These are phyloP conservation scores for Blepharisma undulans DNA, from an alignment of 169 alveolate species.

Conservation along the genomic window DNA sequence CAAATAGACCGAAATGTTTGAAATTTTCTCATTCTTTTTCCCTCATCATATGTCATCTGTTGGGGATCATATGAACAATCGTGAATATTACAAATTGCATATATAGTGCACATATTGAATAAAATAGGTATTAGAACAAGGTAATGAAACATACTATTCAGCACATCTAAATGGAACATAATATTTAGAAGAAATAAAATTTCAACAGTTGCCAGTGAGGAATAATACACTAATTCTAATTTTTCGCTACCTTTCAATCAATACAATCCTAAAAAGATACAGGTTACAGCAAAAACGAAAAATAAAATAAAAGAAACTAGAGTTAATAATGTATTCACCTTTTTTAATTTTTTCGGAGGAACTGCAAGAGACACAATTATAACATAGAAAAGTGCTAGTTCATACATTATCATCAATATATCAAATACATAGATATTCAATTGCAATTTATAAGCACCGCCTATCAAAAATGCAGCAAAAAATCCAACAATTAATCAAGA, in stretches of 20 bases:
- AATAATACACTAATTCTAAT: not conserved
- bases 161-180: not conserved
- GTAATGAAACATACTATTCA: constrained; percentile 13
- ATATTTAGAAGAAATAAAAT: not conserved
- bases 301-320: not conserved
- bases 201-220: not conserved
- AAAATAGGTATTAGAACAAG: constrained; percentile 63
- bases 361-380: not conserved
- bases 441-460: not conserved
- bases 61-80: constrained; percentile 38
- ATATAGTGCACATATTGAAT: constrained; percentile 56
- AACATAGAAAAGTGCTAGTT: not conserved
- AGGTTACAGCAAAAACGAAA: not conserved
- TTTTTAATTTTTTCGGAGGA: not conserved
- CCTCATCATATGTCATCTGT: not conserved
- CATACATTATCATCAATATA: not conserved
- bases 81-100: constrained; percentile 62
- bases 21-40: not conserved
- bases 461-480: not conserved
- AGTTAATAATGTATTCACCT: not conserved
- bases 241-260: not conserved
- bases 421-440: not conserved
- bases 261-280: not conserved
- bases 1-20: not conserved
- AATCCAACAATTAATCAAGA: constrained; percentile 50